phyloP scores from a whole-genome alignment of 371 early-diverging fungal genomes.

The Apophysomyces sp. region DNA sequence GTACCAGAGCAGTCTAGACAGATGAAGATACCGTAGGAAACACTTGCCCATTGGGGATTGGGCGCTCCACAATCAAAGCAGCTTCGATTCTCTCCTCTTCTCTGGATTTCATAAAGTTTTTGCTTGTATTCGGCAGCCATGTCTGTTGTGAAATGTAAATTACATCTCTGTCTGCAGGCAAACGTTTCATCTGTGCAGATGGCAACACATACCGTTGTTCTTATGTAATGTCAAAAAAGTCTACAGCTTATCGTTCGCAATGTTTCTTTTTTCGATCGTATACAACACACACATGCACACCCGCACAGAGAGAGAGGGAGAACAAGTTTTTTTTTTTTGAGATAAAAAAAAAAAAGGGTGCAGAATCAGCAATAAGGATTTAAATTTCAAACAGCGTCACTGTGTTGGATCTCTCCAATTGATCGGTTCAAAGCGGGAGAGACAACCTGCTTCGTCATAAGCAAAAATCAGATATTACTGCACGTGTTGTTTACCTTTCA shows the following conservation, averaged over 20 bases:
- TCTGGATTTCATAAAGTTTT: constrained; percentile 69
- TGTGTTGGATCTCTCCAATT: too few species aligned
- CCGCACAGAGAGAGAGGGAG: not conserved
- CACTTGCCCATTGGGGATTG: constrained; percentile 94
- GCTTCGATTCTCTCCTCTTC: constrained; percentile 67
- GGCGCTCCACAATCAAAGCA: constrained; percentile 87
- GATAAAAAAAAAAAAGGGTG: not conserved
- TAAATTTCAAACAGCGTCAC: too few species aligned
- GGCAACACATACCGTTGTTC: not conserved
- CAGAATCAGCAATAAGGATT: not conserved
- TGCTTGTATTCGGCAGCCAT: constrained; percentile 65
- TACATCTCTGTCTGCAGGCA: not conserved
- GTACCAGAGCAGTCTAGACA: constrained; percentile 96
- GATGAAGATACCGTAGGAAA: constrained; percentile 94
- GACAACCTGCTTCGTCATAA: too few species aligned
- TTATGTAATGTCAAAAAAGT: not conserved
- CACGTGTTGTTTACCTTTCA: too few species aligned
- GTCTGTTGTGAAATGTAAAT: not conserved
- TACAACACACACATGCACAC: not conserved
- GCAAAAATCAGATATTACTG: too few species aligned
- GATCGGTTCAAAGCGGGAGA: too few species aligned
- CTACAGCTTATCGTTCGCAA: not conserved
- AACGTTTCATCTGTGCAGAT: not conserved
- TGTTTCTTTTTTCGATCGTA: not conserved
- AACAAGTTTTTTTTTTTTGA: too few species aligned